phyloP scores from a whole-genome alignment of 2,329 filamentous ascomycete genomes.

The Bisporella sp. region DNA sequence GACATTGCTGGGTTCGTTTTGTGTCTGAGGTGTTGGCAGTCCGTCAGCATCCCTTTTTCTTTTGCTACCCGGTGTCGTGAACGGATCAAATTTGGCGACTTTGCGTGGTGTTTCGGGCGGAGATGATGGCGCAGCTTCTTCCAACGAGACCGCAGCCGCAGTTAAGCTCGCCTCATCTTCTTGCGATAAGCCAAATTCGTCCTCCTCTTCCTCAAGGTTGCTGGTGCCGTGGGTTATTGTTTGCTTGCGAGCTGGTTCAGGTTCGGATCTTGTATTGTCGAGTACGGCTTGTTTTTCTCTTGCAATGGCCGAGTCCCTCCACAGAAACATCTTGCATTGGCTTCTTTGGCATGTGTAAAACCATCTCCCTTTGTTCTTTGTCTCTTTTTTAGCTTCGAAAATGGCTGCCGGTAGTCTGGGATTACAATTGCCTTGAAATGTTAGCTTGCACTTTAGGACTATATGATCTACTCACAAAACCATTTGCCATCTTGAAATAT shows the following conservation, averaged over 20 bases:
- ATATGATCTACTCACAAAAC: slow-evolving; percentile 1
- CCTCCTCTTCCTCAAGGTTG: slow-evolving; percentile 12
- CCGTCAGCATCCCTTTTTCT: slow-evolving; percentile 19
- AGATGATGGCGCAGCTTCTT: slow-evolving; percentile 2
- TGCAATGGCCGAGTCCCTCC: slow-evolving; percentile 43
- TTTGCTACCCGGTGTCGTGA: slow-evolving; percentile 21
- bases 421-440: slow-evolving; percentile 7
- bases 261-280: slow-evolving; percentile 39
- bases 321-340: slow-evolving; percentile 50
- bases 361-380: slow-evolving; percentile 41
- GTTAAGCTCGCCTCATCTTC: slow-evolving; percentile 15
- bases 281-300: slow-evolving; percentile 38
- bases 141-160: slow-evolving; percentile 3
- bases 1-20: slow-evolving; percentile 12
- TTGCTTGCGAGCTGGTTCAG: slow-evolving; percentile 10
- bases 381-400: slow-evolving; percentile 39
- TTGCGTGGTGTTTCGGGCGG: slow-evolving; percentile 23
- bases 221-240: slow-evolving; percentile 12
- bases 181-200: slow-evolving; percentile 20
- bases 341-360: slow-evolving; percentile 48
- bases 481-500: slow-evolving; percentile 8
- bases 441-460: not conserved
- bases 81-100: slow-evolving; percentile 10
- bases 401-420: slow-evolving; percentile 7
- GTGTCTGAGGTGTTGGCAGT: slow-evolving; percentile 22